A percentile compares a stretch with the other conserved stretches of the same genome.
phyloP scores from a whole-genome alignment of 345 rosid species.

The Triadica sebifera region DNA sequence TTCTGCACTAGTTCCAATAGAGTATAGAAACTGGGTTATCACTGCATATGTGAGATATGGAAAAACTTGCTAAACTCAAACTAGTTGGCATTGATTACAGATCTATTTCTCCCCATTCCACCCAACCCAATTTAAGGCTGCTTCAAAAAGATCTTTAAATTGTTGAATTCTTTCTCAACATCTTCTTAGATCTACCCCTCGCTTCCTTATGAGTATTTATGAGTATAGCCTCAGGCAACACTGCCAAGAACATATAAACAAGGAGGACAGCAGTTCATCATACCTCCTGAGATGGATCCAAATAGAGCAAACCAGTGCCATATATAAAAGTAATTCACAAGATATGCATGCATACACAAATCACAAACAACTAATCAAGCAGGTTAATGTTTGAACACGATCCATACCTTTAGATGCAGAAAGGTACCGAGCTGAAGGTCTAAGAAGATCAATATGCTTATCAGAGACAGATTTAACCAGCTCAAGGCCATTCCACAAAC shows the following conservation, averaged over 20 bases:
- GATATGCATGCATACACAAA: neutral
- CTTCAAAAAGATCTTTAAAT: neutral
- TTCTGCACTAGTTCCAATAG: too few species aligned
- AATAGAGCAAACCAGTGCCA: too few species aligned
- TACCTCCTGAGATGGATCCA: neutral
- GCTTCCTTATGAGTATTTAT: neutral
- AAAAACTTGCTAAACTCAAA: neutral
- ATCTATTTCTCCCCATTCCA: neutral
- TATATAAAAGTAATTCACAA: neutral
- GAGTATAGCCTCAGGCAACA: neutral
- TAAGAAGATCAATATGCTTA: constrained; percentile 68
- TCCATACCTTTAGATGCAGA: constrained; percentile 52
- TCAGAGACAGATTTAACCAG: constrained; percentile 50
- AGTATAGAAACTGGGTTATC: too few species aligned
- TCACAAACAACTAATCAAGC: constrained; percentile 1
- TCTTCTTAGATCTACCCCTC: neutral
- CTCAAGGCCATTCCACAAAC: constrained; percentile 49
- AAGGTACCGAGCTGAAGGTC: constrained; percentile 60
- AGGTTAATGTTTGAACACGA: neutral
- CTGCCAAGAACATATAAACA: neutral
- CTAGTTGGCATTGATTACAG: neutral
- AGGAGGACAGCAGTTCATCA: neutral
- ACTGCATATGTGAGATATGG: constrained; percentile 5
- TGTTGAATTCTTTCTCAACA: neutral
- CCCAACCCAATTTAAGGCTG: neutral